phyloP scores from a whole-genome alignment of 306 rosid genomes.

The Malus sylvestris region DNA sequence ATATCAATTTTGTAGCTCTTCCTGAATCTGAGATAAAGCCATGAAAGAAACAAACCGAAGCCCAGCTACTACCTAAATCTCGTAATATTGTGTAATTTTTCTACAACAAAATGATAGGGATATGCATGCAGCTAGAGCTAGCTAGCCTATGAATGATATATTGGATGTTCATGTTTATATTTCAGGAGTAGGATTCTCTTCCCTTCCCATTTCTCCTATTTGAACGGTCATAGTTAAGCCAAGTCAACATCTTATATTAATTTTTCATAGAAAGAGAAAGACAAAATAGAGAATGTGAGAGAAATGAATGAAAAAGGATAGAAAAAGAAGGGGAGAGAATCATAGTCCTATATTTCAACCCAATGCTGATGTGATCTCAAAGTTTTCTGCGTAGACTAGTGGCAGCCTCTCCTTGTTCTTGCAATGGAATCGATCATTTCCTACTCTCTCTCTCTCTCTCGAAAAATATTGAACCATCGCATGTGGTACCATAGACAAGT shows the following conservation, averaged over 20 bases:
- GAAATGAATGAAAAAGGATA: fast-evolving
- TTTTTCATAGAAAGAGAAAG: too few relatives aligned
- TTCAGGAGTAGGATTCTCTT: background rate
- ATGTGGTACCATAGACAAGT: background rate
- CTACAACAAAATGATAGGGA: background rate
- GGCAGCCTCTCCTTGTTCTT: background rate
- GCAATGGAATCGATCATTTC: background rate
- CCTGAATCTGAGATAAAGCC: background rate
- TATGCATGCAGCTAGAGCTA: background rate
- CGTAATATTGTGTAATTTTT: background rate
- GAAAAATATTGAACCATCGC: too few relatives aligned
- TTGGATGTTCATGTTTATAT: background rate
- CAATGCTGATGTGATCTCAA: background rate
- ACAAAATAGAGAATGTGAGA: too few relatives aligned
- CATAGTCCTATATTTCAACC: background rate
- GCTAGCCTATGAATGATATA: background rate
- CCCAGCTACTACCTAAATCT: background rate
- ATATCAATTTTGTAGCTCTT: background rate
- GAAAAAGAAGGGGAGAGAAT: too few relatives aligned
- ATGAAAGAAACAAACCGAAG: background rate
- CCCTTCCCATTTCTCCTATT: too few relatives aligned
- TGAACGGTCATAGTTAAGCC: fast-evolving
- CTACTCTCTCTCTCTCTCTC: background rate
- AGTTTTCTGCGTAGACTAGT: background rate
- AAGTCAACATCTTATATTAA: too few relatives aligned